Base-by-base conservation (phyloP, 371 early-diverging fungal genomes). In the Rhizopus stolonifer region DNA sequence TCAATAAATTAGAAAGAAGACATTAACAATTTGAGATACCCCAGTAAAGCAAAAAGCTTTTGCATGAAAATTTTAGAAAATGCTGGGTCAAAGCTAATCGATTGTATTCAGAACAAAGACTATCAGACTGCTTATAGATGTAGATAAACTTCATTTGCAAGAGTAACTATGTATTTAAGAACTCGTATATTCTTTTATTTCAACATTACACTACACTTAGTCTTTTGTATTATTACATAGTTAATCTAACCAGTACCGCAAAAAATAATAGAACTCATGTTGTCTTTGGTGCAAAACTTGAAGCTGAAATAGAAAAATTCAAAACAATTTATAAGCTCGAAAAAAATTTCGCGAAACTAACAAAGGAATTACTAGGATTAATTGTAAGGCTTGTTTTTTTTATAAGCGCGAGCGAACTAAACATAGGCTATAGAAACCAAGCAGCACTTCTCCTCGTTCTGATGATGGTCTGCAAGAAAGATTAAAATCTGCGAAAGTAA, bases 141-240 rank as follows among this genome's bases (percentile, higher is more conserved):
- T 53, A 23, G 54, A 53, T n/a, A 53, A 46, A 18, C 7, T 53
- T 7, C 45, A 45, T 53, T 19, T 53, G 6, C 54, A 53, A 46
- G 54, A 46, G 54, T 46, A 46, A 46, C 1, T 53, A 36, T 46
- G 29, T 10, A 29, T 29, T 29, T 29, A 29, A 29, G 29, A 29
- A 29, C 6, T 10, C 34, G 19, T 53, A 46, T 33, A 46, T 17
- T 18, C 17, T 45, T 13, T 34, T 34, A 21, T 33, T 23, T 34
- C 8, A 15, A 25, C 9, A 24, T 17, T 50, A 40, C 40, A 40
- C 18, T 18, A n/a, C 25, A 39, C 19, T 24, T 32, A 52, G 52
- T 52, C 33, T 52, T 3, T 22, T 52, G 10, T 44, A 43, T 32
- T 52, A 52, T 17, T 17, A 32, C 3, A 52, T 52, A 15, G 10